These are phyloP conservation scores for Phytopythium montanum DNA, from an alignment of 352 stramenopile species.

Conservation along the genomic window DNA sequence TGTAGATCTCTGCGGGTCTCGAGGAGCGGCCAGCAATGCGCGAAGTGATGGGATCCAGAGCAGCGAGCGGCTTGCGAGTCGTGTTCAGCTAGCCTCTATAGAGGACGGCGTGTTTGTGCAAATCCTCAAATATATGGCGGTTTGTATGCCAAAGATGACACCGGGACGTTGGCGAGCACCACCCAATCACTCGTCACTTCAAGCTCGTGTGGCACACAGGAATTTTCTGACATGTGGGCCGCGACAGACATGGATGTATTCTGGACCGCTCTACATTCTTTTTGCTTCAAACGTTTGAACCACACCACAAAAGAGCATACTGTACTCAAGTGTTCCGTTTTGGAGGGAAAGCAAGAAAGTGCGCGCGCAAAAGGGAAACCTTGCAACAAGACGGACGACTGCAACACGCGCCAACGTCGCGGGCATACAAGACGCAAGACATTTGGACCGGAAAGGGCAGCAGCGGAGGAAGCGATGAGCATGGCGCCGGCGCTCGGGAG, in stretches of 20 bases:
- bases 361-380: slow-evolving; percentile 1
- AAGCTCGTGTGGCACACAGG: slow-evolving; percentile 20
- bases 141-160: not conserved
- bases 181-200: slow-evolving; percentile 20
- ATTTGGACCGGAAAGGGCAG: not conserved
- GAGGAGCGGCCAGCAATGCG: slow-evolving; percentile 6
- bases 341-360: slow-evolving; percentile 1
- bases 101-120: not conserved
- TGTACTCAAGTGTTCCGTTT: not conserved
- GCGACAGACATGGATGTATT: not conserved
- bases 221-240: slow-evolving; percentile 12
- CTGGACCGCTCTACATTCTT: not conserved
- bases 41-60: slow-evolving; percentile 5
- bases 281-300: slow-evolving; percentile 8
- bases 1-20: not conserved
- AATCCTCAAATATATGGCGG: not conserved
- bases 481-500: not conserved
- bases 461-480: not conserved
- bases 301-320: not conserved
- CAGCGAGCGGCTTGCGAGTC: not conserved
- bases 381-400: not conserved
- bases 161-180: slow-evolving; percentile 4
- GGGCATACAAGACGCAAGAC: not conserved
- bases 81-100: not conserved
- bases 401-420: not conserved